Percentiles rank a stretch among this genome's conserved stretches.
phyloP scores from a whole-genome alignment of 495 filamentous ascomycete genomes.

The Hypoxylon fragiforme region DNA sequence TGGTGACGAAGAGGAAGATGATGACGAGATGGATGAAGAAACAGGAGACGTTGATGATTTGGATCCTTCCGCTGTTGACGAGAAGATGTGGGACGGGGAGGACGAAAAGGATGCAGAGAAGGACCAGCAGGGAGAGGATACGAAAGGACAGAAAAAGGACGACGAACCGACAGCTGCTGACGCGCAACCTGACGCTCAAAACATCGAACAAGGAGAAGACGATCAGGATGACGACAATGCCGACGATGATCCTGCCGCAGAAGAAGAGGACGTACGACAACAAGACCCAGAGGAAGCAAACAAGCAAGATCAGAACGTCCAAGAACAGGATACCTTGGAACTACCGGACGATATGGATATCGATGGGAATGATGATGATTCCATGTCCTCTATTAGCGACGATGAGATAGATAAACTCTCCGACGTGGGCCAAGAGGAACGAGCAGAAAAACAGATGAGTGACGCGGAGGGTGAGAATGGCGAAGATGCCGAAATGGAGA shows the following conservation, averaged over 20 bases:
- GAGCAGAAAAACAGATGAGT: slow-evolving; percentile 38
- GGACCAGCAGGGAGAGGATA: slow-evolving; percentile 75
- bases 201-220: slow-evolving; percentile 53
- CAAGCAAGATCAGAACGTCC: slow-evolving; percentile 66
- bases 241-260: slow-evolving; percentile 59
- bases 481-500: slow-evolving; percentile 35
- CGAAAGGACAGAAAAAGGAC: slow-evolving; percentile 63
- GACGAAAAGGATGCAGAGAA: slow-evolving; percentile 75
- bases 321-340: slow-evolving; percentile 60
- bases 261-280: slow-evolving; percentile 74
- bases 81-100: slow-evolving; percentile 95
- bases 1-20: slow-evolving; percentile 57
- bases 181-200: slow-evolving; percentile 61
- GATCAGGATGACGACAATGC: slow-evolving; percentile 55
- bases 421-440: slow-evolving; percentile 50
- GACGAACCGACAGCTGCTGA: slow-evolving; percentile 68
- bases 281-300: slow-evolving; percentile 66
- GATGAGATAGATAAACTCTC: slow-evolving; percentile 61
- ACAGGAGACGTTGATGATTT: slow-evolving; percentile 86
- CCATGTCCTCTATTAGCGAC: slow-evolving; percentile 49
- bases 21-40: slow-evolving; percentile 82
- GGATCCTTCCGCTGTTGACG: slow-evolving; percentile 85
- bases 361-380: slow-evolving; percentile 58
- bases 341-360: slow-evolving; percentile 76
- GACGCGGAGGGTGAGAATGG: slow-evolving; percentile 39